Base-by-base conservation (phyloP, 495 filamentous ascomycete species). In the Annulohypoxylon stygium region DNA sequence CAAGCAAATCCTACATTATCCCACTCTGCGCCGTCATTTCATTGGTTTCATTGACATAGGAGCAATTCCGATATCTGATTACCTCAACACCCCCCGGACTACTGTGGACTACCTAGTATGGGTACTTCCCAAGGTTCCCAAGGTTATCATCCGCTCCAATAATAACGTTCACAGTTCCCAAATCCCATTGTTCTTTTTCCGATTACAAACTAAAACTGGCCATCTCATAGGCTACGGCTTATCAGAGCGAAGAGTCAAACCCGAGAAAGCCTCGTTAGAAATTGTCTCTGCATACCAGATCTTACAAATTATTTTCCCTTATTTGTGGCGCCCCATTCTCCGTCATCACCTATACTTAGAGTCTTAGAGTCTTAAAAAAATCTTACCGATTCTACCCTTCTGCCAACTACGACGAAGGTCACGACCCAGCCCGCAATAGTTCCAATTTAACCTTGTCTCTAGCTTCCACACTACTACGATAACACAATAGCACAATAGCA, bases 111-210 rank as follows among this genome's bases (percentile, higher is more conserved):
- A n/a, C 39, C 20, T 23, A 23, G 20, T 23, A 23, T 23, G 39
- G 39, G 39, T 43, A 43, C 39, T 14, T 43, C 39, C 39, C 39
- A 43, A 43, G 39, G 43, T 4, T 18, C 66, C 4, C 12, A 10
- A 51, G 48, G 48, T 65, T 67, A 67, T 61, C 71, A 74, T 63
- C 67, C 71, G 71, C 71, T 64, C 71, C 71, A 74, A 74, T 74
- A 50, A 50, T 3, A 63, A 30, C 25, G 50, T 34, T 26, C 39
- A 20, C 16, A 54, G 63, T 61, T 34, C 51, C 33, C 47, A 16
- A 60, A 69, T 65, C 18, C 65, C 36, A 48, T 73, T 65, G 34
- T 73, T 39, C 54, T 60, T 60, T 47, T 51, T 41, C 71, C 60
- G 60, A 73, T 69, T 73, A 65, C 65, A 69, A 73, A 69, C 70